phyloP scores from a whole-genome alignment of 208 protist genomes.

The Crithidia bombi region DNA sequence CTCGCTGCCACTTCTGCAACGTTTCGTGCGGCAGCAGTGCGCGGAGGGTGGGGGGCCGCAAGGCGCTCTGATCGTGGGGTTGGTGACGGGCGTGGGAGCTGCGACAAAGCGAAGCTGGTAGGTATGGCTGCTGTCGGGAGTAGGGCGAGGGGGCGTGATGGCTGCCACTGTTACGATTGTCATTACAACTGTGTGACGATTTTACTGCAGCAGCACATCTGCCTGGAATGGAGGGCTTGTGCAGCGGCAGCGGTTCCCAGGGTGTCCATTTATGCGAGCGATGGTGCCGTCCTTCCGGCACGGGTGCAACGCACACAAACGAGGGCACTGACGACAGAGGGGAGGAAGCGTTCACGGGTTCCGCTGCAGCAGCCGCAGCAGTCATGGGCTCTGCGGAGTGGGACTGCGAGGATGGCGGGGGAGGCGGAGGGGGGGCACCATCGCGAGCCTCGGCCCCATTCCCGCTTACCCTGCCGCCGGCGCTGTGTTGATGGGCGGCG shows the following conservation, averaged over 20 bases:
- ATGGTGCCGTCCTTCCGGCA: too few relatives aligned
- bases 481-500: not conserved
- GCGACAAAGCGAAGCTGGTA: too few relatives aligned
- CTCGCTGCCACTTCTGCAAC: constrained; percentile 8
- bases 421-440: not conserved
- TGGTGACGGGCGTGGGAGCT: not conserved
- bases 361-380: too few relatives aligned
- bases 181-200: too few relatives aligned
- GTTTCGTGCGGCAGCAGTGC: not conserved
- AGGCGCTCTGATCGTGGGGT: not conserved
- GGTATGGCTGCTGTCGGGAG: not conserved
- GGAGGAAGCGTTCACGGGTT: not conserved
- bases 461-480: not conserved
- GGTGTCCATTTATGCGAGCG: too few relatives aligned
- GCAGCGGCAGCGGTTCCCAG: too few relatives aligned
- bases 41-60: not conserved
- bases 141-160: not conserved
- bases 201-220: too few relatives aligned
- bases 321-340: not conserved
- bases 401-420: too few relatives aligned
- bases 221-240: too few relatives aligned
- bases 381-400: too few relatives aligned
- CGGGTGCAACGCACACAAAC: too few relatives aligned
- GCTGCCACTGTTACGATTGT: not conserved
- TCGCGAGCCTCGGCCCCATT: not conserved